Conservation (phyloP, 768 basidiomycete genomes). For the Candolleomyces efflorescens region DNA sequence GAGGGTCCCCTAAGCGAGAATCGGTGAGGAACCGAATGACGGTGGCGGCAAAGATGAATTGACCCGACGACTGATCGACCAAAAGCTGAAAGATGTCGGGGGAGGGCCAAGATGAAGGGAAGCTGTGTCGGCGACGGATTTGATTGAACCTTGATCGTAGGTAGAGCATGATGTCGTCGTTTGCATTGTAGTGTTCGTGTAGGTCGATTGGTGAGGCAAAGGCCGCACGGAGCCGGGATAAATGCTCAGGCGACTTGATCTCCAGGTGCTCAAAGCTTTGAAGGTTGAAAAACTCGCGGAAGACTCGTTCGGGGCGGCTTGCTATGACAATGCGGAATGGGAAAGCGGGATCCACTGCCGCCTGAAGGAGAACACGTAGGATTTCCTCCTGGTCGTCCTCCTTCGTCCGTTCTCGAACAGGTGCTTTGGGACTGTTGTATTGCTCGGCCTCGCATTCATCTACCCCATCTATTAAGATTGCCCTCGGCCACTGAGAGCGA, state of each 20-base stretch:
- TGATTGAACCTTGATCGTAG: not conserved
- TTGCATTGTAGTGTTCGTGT: not conserved
- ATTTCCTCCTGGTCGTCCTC: slow-evolving; percentile 1
- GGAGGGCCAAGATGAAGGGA: slow-evolving; percentile 2
- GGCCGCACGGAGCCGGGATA: not conserved
- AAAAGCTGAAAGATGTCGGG: not conserved
- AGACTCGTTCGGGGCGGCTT: not conserved
- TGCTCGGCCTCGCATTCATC: slow-evolving; percentile 8
- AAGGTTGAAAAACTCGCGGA: not conserved
- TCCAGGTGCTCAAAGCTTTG: not conserved
- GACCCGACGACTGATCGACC: slow-evolving; percentile 8
- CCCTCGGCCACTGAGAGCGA: not conserved
- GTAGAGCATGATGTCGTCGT: not conserved
- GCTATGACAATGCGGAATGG: not conserved
- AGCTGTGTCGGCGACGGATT: slow-evolving; percentile 1
- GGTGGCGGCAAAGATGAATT: slow-evolving; percentile 14
- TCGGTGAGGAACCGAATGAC: slow-evolving; percentile 10
- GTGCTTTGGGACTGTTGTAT: not conserved
- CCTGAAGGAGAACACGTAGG: not conserved
- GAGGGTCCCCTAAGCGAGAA: slow-evolving; percentile 1
- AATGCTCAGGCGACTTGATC: not conserved
- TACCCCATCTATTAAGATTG: slow-evolving; percentile 11
- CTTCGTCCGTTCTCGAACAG: not conserved
- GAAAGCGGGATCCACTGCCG: not conserved
- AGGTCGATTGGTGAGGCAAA: not conserved